Evolutionary conservation across 768 basidiomycete species (phyloP), one percentile per base, ranked within the genome.

Genomic region (Pleurotus citrinopileatus): DNA sequence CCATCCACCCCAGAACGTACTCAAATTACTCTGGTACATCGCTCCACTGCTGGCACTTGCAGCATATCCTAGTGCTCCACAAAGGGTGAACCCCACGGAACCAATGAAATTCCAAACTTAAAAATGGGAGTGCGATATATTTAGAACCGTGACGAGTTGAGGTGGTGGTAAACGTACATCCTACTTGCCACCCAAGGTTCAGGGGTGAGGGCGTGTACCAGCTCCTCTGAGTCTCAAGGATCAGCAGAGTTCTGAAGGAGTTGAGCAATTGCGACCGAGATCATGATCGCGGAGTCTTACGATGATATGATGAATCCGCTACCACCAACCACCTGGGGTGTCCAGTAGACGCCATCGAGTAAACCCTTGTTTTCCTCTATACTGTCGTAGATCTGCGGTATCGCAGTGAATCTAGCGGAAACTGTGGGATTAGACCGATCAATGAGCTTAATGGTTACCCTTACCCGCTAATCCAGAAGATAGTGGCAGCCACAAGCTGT

Each of bases 71-170:
- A 84, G 68, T 4, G 79, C 81, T 4, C 82, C 83, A 55, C 80
- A 84, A 1, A 82, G 64, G 19, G 73, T 75, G 69, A 85, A 86
- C 3, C 83, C 83, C 4, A 82, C 55, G 0, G 74, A 78, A 10
- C 84, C 83, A 22, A 85, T 62, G 22, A 83, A 70, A 59, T 86
- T 86, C 83, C 83, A 84, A 29, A 83, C 77, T 69, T n/a, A 42
- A 9, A 27, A 6, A 28, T 8, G 6, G 3, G 37, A 29, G 42
- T 22, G 22, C 42, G 46, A 28, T 53, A 8, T 46, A 54, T 38
- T 36, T 29, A 46, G 42, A 12, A 19, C 19, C 5, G 46, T 43
- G n/a, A 23, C n/a, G n/a, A n/a, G n/a, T n/a, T n/a, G n/a, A 42
- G 32, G 15, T 22, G 23, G 46, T 9, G 27, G 8, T 37, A 26